Conservation (phyloP, 2,329 filamentous ascomycete species). For the Fusarium stilboides region DNA sequence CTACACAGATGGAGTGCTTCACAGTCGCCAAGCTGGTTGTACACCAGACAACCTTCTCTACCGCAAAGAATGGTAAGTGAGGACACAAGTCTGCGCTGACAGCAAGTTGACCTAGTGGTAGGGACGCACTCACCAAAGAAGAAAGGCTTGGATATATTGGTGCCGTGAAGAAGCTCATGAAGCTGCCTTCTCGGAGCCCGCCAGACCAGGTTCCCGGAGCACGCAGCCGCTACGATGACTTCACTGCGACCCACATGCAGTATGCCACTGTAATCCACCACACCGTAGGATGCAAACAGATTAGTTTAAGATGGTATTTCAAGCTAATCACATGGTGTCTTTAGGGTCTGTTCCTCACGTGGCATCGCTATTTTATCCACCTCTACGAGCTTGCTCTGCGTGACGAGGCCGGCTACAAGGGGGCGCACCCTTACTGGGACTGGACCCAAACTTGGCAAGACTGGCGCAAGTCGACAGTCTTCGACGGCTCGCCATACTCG, state of each 20-base stretch:
- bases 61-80: constrained; percentile 5
- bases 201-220: constrained; percentile 57
- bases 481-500: constrained; percentile 65
- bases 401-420: constrained; percentile 52
- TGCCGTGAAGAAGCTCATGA: constrained; percentile 60
- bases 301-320: background rate
- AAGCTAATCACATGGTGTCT: background rate
- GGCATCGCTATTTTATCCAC: constrained; percentile 50
- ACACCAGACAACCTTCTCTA: constrained; percentile 3
- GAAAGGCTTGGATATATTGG: constrained; percentile 56
- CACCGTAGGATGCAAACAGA: background rate
- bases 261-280: constrained; percentile 51
- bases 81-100: constrained; percentile 2
- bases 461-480: constrained; percentile 65
- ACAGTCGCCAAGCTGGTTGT: background rate
- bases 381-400: constrained; percentile 46
- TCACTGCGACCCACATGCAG: constrained; percentile 63
- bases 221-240: constrained; percentile 63
- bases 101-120: constrained; percentile 25
- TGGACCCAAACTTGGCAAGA: constrained; percentile 62
- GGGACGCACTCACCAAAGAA: constrained; percentile 2
- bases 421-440: constrained; percentile 63
- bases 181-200: constrained; percentile 52
- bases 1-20: constrained; percentile 3
- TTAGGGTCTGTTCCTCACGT: constrained; percentile 45